Base-by-base conservation (phyloP, 2,329 filamentous ascomycete genomes). In the Phymatotrichopsis omnivora region DNA sequence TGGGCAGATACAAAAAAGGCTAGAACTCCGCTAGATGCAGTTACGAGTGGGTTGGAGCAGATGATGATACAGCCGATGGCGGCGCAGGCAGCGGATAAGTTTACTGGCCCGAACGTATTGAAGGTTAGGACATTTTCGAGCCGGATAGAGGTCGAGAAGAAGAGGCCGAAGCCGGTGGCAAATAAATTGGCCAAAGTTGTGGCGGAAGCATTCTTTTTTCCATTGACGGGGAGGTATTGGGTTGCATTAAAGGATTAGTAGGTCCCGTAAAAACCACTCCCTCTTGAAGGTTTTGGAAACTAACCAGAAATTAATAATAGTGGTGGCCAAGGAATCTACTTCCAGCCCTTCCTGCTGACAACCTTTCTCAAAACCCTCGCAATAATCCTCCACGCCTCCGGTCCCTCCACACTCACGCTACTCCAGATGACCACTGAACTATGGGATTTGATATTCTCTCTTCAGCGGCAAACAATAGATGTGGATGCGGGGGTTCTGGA, bases 81-180 rank as follows among this genome's bases (percentile, higher is more conserved):
- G 1, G 79, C 84, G 28, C 70, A 77, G 47, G 85, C 87, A 2
- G 87, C 86, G 30, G 86, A 95, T 60, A 71, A 79, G 17, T 70
- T 78, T 5, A 80, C 81, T 0, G 86, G 89, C 0, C 87, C 91
- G 0, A 78, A 86, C 55, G 75, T 81, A 5, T 75, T 98, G 34
- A 96, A 96, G 66, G 75, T 96, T 17, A 78, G 85, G 22, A 93
- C 81, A 2, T 94, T 96, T 64, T 89, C 81, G 8, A 84, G 82
- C 0, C 78, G 82, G 14, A 77, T 87, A 62, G 70, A 75, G 47
- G 71, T 79, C 14, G 73, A 81, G 58, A 74, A 73, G 45, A 71
- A 68, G 40, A 65, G 66, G 10, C 63, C 66, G 42, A 61, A 65
- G 27, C 56, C 55, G 1, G 42, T 28, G 2, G 42, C 49, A 22